Base-by-base conservation (phyloP, 495 filamentous ascomycete genomes). In the Hypoxylon crocopeplum region DNA sequence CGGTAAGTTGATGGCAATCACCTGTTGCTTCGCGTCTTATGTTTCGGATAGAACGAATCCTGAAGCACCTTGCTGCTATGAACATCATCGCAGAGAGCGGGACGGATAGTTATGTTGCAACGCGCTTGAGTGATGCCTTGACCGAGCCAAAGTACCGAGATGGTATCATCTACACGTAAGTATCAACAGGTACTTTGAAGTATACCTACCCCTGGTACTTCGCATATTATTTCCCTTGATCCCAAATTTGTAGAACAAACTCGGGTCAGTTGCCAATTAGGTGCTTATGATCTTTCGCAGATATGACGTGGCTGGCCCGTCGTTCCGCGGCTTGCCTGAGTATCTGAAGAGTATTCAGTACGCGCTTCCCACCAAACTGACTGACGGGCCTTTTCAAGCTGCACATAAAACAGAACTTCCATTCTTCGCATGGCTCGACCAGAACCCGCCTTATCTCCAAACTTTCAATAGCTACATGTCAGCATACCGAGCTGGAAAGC, bases 381-480 rank as follows among this genome's bases (percentile, higher is more conserved):
- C 22, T 25, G 66, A 75, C 49, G 69, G 69, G 1, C 69, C 67
- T 5, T 68, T 68, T 19, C 68, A 69, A 13, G 67, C 60, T 13
- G 71, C 67, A 21, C 48, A 70, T 49, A 56, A 69, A 20, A 73
- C 70, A 2, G 16, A 56, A 20, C 51, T 66, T 16, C 52, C 56
- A 5, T 46, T 70, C 30, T 75, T 75, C 45, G 64, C 67, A 29
- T 62, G 57, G 50, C 21, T 73, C 6, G 55, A 63, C 12, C 48
- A 66, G 29, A 47, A 56, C 16, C 68, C 66, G 0, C 58, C 51
- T 21, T 58, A 62, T 20, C 57, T 52, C 12, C 47, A 59, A 13
- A 64, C 74, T 12, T 83, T 86, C 71, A 82, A 76, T 60, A 67
- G 75, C 47, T 75, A 79, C 59, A 83, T 84, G 80, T 68, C 70